A percentile compares a stretch with the other conserved stretches of the same genome.
phyloP scores from a whole-genome alignment of 306 rosid genomes.

The Cucumis melo region DNA sequence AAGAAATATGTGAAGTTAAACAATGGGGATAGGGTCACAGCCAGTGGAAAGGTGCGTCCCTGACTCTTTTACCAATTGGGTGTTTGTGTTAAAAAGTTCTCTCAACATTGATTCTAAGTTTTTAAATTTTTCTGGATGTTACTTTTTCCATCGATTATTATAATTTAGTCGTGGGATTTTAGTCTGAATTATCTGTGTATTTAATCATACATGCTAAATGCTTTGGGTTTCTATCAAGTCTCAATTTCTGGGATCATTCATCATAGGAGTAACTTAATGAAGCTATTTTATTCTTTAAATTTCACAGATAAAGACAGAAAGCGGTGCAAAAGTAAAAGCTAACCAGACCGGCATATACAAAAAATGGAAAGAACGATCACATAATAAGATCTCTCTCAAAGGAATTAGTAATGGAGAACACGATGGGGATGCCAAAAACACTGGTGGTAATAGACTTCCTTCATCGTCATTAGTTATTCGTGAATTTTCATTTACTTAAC shows the following conservation, averaged over 20 bases:
- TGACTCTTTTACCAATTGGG: background rate
- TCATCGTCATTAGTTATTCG: background rate
- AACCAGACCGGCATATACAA: slow-evolving; percentile 78
- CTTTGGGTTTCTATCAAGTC: background rate
- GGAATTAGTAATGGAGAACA: slow-evolving; percentile 39
- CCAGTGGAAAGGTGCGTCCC: slow-evolving; percentile 75
- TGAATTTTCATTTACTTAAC: background rate
- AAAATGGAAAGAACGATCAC: slow-evolving; percentile 79
- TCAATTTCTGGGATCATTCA: background rate
- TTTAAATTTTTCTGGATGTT: background rate
- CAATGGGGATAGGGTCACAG: slow-evolving; percentile 74
- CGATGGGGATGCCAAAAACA: slow-evolving; percentile 25
- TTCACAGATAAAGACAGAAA: slow-evolving; percentile 70
- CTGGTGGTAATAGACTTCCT: slow-evolving; percentile 27
- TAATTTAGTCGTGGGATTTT: background rate
- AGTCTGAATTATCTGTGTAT: background rate
- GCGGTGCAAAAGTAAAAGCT: slow-evolving; percentile 72
- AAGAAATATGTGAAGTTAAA: slow-evolving; percentile 82
- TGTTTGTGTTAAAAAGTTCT: background rate
- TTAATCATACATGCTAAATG: background rate
- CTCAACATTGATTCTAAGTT: background rate
- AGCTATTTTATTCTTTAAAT: slow-evolving; percentile 8
- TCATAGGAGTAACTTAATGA: background rate
- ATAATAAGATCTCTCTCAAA: slow-evolving; percentile 41
- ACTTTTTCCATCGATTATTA: background rate